Evolutionary conservation across 164 flowering plant species (phyloP).

Genomic region (Buxus sempervirens): DNA sequence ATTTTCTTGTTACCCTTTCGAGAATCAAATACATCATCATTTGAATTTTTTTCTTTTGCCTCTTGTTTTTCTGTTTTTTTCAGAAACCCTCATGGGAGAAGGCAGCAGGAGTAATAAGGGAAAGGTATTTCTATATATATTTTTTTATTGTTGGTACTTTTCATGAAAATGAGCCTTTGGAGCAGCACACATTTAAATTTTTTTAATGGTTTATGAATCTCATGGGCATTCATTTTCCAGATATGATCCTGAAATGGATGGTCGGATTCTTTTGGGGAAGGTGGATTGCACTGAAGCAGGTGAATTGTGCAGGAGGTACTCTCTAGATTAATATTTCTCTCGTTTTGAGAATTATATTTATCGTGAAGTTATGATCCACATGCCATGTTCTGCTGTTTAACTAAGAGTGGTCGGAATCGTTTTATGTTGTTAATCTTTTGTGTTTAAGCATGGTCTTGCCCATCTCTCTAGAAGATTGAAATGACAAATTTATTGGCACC

Average conservation of each 20-base stretch:
- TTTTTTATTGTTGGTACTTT: not conserved
- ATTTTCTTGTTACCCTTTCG: no score
- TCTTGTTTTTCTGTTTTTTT: conserved; percentile 16
- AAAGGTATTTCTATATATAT: conserved; percentile 46
- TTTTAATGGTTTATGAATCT: conserved; percentile 7
- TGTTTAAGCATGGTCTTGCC: no score
- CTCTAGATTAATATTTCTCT: not conserved
- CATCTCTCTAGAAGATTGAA: not conserved
- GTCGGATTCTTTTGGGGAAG: conserved; percentile 84
- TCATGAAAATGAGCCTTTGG: no score
- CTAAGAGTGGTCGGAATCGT: no score
- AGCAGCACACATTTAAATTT: not conserved
- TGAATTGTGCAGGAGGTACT: conserved; percentile 85
- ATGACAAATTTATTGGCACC: no score
- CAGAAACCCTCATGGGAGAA: conserved; percentile 99
- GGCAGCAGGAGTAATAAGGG: conserved; percentile 78
- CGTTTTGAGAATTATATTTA: not conserved
- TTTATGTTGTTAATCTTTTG: no score
- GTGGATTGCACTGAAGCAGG: conserved; percentile 86
- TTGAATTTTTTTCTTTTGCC: not conserved
- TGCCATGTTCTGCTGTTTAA: not conserved
- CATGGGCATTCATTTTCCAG: conserved; percentile 28
- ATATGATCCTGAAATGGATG: conserved; percentile 91
- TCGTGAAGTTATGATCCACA: no score
- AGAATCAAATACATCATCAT: no score